A percentile compares a stretch with the other conserved stretches of the same genome.
These are phyloP conservation scores for Septoria linicola DNA, from an alignment of 2,329 filamentous ascomycete species.

Conservation along the genomic window DNA sequence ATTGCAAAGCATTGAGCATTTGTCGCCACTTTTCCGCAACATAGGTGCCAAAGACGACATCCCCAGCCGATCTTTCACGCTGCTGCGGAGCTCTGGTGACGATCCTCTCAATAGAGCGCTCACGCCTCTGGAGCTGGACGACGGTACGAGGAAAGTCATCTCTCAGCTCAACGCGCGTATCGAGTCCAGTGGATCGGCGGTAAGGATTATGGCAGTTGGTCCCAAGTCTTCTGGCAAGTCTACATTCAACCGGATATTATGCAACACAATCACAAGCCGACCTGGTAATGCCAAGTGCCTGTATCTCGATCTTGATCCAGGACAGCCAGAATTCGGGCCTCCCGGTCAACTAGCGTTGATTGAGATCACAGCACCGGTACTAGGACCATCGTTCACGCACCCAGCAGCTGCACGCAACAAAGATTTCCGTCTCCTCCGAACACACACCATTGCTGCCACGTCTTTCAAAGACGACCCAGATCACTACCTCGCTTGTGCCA, in stretches of 20 bases:
- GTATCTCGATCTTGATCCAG: constrained; percentile 74
- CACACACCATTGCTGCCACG: constrained; percentile 65
- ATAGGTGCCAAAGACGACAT: constrained; percentile 59
- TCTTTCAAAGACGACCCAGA: constrained; percentile 66
- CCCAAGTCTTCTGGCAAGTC: constrained; percentile 75
- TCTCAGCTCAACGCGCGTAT: constrained; percentile 47
- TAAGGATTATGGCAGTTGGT: constrained; percentile 62
- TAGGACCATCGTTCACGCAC: constrained; percentile 68
- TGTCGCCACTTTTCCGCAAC: constrained; percentile 66
- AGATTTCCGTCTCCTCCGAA: constrained; percentile 51
- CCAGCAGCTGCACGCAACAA: constrained; percentile 37
- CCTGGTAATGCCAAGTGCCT: constrained; percentile 37
- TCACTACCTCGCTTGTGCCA: constrained; percentile 64
- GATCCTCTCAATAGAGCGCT: constrained; percentile 30
- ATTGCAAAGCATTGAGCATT: constrained; percentile 55
- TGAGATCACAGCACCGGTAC: constrained; percentile 59
- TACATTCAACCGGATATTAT: constrained; percentile 66
- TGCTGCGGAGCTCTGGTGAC: constrained; percentile 33
- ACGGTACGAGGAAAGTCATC: constrained; percentile 30
- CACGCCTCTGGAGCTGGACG: constrained; percentile 31
- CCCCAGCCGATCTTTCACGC: constrained; percentile 35
- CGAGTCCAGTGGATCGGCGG: constrained; percentile 16
- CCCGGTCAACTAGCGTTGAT: constrained; percentile 69
- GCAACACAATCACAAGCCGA: constrained; percentile 64
- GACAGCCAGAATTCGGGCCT: constrained; percentile 71